Base-by-base conservation (phyloP, 805 yeast genomes). In the Wickerhamiella azyma region DNA sequence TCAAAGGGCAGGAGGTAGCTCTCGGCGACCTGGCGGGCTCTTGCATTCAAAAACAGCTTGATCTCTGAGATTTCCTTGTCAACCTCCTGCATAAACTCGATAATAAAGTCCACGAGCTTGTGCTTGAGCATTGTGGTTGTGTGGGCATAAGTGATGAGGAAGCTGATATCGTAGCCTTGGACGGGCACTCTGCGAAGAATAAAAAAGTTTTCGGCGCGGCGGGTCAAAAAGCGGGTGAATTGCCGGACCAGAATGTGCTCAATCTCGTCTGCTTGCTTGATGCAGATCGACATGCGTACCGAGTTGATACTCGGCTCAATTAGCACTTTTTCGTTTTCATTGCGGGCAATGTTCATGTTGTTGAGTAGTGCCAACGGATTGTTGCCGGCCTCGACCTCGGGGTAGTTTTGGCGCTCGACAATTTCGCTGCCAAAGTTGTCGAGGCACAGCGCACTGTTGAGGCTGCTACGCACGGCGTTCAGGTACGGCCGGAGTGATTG, bases 71-170 rank as follows among this genome's bases (percentile, higher is more conserved):
- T 92, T 65, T 92, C 98, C 68, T 86, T 89, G 65, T 92, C 98
- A 16, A 92, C 98, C 59, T 88, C 98, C 65, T 92, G 97, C 97
- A 92, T 88, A 64, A 92, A 92, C 67, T 92, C 97, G 55, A 92
- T 85, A 55, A 92, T 88, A 64, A 92, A 92, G 64, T 92, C 98
- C 38, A 92, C 94, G 56, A 92, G 74, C 66, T 92, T 92, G 57
- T 81, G 88, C 67, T 92, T 89, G 67, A 88, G 75, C 95, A 92
- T 85, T 53, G 81, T 81, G 64, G 89, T 96, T 9, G 96, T 86
- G 65, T 92, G 98, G 66, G 79, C 79, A 66, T 89, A 92, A 38
- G 97, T 89, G 55, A 92, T 76, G 59, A 92, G 70, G 61, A 92
- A 92, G 18, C 96, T 85, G 52, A 92, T 86, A 60, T 89, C 96